Conservation (phyloP, 225 moss, liverwort and hornwort species). For the Marchantia polymorpha region DNA sequence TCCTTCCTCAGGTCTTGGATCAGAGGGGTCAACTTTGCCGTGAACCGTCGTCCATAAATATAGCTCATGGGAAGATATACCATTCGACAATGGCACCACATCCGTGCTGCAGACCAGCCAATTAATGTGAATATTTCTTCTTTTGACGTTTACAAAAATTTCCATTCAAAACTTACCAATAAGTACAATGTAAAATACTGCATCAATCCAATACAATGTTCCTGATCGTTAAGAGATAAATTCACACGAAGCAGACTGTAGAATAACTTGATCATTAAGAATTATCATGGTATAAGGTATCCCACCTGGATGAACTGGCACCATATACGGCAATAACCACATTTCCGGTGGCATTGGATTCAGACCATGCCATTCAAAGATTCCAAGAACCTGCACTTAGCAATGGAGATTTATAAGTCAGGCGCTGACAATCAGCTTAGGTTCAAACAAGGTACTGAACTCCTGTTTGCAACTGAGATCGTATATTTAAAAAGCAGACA, state of each 20-base stretch:
- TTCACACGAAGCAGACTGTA: neutral
- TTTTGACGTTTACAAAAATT: no score
- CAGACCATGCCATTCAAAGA: slow-evolving; percentile 87
- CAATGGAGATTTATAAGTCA: neutral
- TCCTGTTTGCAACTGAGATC: neutral
- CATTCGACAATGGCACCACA: slow-evolving; percentile 99
- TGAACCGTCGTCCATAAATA: slow-evolving; percentile 77
- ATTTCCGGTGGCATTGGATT: slow-evolving; percentile 93
- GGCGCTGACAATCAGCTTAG: neutral
- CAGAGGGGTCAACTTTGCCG: slow-evolving; percentile 58
- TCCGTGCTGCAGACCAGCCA: slow-evolving; percentile 61
- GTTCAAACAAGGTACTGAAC: neutral
- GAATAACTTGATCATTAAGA: neutral
- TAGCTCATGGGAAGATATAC: slow-evolving; percentile 98
- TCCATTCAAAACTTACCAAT: neutral
- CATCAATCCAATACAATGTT: neutral
- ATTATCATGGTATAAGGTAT: neutral
- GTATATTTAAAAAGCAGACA: neutral
- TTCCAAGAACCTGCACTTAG: slow-evolving; percentile 70
- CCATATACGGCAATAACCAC: slow-evolving; percentile 77
- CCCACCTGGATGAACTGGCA: slow-evolving; percentile 89
- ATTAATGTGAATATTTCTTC: neutral
- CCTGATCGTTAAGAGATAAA: neutral
- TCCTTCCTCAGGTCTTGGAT: slow-evolving; percentile 73
- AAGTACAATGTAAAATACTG: neutral